These are phyloP conservation scores for Cyberlindnera mississippiensis DNA, from an alignment of 805 yeast species.

Conservation along the genomic window DNA sequence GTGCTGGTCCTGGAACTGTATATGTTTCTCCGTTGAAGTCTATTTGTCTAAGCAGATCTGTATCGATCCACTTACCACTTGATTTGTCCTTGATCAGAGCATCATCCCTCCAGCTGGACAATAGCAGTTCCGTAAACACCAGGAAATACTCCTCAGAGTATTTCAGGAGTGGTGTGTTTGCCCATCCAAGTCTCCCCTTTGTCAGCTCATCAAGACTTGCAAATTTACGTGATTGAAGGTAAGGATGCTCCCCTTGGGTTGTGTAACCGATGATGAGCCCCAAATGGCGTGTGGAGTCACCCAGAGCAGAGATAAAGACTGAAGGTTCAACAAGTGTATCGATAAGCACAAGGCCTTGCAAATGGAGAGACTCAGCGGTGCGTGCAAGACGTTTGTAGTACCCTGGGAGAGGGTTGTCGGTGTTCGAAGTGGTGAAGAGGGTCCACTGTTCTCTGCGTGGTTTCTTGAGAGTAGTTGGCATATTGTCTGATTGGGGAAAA, in stretches of 20 bases:
- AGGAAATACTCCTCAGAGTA: constrained; percentile 35
- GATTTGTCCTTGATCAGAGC: constrained; percentile 17
- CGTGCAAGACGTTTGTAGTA: constrained; percentile 25
- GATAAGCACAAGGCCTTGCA: constrained; percentile 33
- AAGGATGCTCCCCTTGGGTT: constrained; percentile 38
- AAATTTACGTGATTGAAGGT: constrained; percentile 35
- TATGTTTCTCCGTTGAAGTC: constrained; percentile 37
- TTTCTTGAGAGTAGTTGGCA: not conserved
- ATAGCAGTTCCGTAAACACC: constrained; percentile 33
- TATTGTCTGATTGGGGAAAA: too few relatives aligned
- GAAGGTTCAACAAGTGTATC: constrained; percentile 36
- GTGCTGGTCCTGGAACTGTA: constrained; percentile 29
- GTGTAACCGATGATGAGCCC: constrained; percentile 32
- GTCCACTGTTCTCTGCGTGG: constrained; percentile 4
- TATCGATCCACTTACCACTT: constrained; percentile 32
- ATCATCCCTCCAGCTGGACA: constrained; percentile 39
- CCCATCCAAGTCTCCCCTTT: constrained; percentile 40
- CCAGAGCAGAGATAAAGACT: constrained; percentile 34
- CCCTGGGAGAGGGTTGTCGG: constrained; percentile 29
- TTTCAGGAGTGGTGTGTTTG: constrained; percentile 28
- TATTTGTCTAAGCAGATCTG: constrained; percentile 33
- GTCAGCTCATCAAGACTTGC: constrained; percentile 39
- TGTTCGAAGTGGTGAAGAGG: constrained; percentile 2
- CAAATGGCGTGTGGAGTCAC: constrained; percentile 31
- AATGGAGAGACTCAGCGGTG: constrained; percentile 29